Base-by-base conservation (phyloP, 768 basidiomycete genomes). In the Tubosaeta sp. region DNA sequence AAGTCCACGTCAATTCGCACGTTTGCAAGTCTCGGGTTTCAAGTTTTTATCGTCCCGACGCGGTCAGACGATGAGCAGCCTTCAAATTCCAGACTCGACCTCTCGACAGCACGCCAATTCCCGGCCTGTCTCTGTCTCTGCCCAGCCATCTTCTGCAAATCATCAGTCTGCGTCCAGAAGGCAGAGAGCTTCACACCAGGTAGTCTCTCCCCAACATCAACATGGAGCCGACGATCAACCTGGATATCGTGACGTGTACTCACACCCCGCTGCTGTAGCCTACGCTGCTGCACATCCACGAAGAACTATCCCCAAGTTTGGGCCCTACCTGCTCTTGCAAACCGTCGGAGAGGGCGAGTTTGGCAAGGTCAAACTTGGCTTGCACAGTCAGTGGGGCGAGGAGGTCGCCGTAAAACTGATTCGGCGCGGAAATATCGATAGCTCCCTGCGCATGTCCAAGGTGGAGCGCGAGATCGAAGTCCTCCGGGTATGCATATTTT, bases 401-500 rank as follows among this genome's bases (percentile, higher is more conserved):
- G 95, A 97, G 66, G 94, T 95, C n/a, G 95, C 95, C 12, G 94
- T 97, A 62, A 99, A 99, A 74, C 76, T 99, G 52, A 98, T 98
- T 61, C 80, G 94, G 48, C 75, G 94, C 48, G 93, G 93, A 29
- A 97, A 90, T 64, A 83, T 98, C 50, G 94, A 97, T 60, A 87
- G 80, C 49, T 73, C 80, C 13, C 81, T 90, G 6, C 80, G 94
- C 41, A 88, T 95, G 79, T 88, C 86, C 53, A 98, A 99, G 72
- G 94, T 99, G 41, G 90, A 95, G 69, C 79, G 96, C 52, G 96
- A 99, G 74, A 98, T 99, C 55, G 94, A 96, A 65, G 96, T 99
- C 22, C 76, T 99, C 44, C 83, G 88, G 74, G 96, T 96, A 64
- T 64, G 86, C 44, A 46, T 45, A 32, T 46, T 51, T 55, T 45